Conservation (phyloP, 768 basidiomycete genomes). For the Xerocomellus dryophilus region DNA sequence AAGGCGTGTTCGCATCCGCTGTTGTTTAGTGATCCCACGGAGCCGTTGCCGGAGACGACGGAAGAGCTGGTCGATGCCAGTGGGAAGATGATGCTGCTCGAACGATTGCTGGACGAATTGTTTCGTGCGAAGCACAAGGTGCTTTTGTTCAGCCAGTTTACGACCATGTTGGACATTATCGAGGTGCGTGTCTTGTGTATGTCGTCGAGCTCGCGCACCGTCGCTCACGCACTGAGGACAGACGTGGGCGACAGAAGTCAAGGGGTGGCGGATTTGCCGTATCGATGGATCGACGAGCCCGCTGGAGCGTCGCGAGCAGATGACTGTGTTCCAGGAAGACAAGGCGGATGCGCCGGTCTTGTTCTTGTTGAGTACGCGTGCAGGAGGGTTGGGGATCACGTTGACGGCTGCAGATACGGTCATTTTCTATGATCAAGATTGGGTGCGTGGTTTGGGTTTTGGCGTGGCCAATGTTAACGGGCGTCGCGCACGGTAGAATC, state of each 20-base stretch:
- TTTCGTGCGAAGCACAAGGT: conserved; percentile 82
- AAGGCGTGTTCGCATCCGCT: conserved; percentile 95
- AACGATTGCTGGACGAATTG: conserved; percentile 79
- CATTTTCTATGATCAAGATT: conserved; percentile 23
- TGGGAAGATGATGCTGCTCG: conserved; percentile 97
- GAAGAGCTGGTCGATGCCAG: conserved; percentile 81
- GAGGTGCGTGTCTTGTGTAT: conserved; percentile 50
- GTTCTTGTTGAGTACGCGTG: conserved; percentile 89
- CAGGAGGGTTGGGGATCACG: conserved; percentile 96
- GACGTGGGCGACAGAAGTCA: conserved; percentile 80
- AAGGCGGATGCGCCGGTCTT: conserved; percentile 60
- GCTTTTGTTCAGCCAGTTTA: conserved; percentile 89
- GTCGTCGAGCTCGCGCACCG: too few species aligned
- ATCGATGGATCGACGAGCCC: conserved; percentile 88
- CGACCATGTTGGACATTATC: conserved; percentile 93
- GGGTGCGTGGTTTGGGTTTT: conserved; percentile 11
- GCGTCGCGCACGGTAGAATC: conserved; percentile 51
- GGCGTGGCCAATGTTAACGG: background rate
- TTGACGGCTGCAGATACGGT: conserved; percentile 63
- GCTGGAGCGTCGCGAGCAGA: conserved; percentile 78
- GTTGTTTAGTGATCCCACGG: conserved; percentile 56
- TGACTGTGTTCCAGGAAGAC: conserved; percentile 78
- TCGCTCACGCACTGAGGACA: conserved; percentile 1
- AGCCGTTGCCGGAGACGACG: conserved; percentile 50
- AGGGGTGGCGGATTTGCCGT: conserved; percentile 81